Evolutionary conservation across 345 rosid species (phyloP), one percentile per base, ranked within the genome.

Genomic region (Brassica nigra): DNA sequence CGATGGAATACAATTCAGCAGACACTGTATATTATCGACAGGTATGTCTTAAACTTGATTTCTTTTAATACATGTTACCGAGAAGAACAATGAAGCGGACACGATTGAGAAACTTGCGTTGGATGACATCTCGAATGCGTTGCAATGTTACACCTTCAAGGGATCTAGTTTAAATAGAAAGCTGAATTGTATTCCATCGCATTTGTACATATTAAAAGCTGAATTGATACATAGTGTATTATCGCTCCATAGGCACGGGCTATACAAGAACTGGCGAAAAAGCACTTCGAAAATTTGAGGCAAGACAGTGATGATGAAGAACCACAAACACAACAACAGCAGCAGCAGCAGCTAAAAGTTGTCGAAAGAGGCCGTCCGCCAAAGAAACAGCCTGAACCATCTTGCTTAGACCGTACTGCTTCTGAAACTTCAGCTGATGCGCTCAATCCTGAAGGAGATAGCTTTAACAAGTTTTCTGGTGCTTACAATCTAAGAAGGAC

Each of bases 1-100:
- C 99, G 28, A 93, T 95, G 99, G 88, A 89, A 80, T 95, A 93
- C 76, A 95, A 95, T 89, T 73, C 99, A 52, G 83, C 99, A 28
- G 99, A 93, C 83, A 95, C 99, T 61, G 83, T 95, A 62, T 95
- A 93, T 81, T 89, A 85, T 74, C 87, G 96, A 73, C 98, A 95
- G 98, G 99, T 95, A 76, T 80, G 85, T 39, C 71, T 23, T 20
- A 73, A 69, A 52, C 47, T 71, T 70, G 42, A 57, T 62, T n/a
- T 64, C 39, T 67, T 66, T 39, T 49, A 18, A 14, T 49, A 4
- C 55, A 49, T 49, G n/a, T 6, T n/a, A 49, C 5, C 18, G 7
- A 5, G 18, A 49, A 1, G 7, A n/a, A 49, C 16, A 5, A n/a
- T 5, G 57, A 14, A n/a, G 6, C 5, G 39, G 39, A 31, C 34